Percentiles rank a stretch among this genome's conserved stretches.
These are phyloP conservation scores for Chaetomiaceae sp. DNA, from an alignment of 2,329 filamentous ascomycete species.

Conservation along the genomic window DNA sequence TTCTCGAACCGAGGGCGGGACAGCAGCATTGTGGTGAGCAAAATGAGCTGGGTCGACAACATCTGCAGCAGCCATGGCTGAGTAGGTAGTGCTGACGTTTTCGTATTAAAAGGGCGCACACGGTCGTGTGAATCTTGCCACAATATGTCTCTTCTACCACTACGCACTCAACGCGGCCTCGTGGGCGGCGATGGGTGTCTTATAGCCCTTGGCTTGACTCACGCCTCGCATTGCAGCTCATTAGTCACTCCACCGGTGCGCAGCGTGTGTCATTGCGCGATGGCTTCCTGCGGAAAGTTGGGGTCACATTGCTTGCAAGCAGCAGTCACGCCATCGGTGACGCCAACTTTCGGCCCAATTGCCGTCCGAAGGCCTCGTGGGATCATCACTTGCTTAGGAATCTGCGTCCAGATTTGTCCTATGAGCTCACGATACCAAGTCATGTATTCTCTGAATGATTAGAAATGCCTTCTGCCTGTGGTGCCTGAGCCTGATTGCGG, in stretches of 20 bases:
- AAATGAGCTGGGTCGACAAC: neutral
- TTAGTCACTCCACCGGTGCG: neutral
- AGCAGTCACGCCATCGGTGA: slow-evolving; percentile 8
- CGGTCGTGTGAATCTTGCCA: no score
- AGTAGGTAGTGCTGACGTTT: no score
- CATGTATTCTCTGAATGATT: neutral
- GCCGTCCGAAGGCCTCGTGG: neutral
- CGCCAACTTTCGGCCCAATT: neutral
- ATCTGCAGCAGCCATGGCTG: slow-evolving; percentile 15
- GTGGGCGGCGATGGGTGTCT: neutral
- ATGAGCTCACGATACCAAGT: neutral
- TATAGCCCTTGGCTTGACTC: neutral
- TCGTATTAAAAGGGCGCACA: no score
- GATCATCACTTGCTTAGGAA: slow-evolving; percentile 4
- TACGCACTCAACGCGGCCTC: no score
- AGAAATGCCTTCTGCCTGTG: neutral
- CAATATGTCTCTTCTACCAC: no score
- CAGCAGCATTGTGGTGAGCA: neutral
- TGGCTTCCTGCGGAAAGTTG: neutral
- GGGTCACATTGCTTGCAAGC: neutral
- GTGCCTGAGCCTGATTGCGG: neutral
- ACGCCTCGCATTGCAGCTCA: neutral
- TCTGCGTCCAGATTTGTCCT: neutral
- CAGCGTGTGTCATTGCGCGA: neutral
- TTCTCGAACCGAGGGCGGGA: neutral